A percentile compares a stretch with the other conserved stretches of the same genome.
phyloP scores from a whole-genome alignment of 345 rosid genomes.

The Linum usitatissimum region DNA sequence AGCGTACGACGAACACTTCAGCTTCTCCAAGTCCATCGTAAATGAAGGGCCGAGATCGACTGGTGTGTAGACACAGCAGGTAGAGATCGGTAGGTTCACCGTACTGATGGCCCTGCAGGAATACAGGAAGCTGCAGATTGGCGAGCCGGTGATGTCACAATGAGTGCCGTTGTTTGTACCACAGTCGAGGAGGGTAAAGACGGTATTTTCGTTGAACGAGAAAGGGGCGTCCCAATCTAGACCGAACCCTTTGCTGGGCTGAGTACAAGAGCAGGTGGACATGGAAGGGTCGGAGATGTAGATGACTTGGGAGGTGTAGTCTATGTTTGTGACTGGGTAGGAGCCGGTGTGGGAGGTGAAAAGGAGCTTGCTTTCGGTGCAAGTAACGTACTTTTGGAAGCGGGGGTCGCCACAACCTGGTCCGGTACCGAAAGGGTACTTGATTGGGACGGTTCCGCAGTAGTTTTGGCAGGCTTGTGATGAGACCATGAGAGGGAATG shows the following conservation, averaged over 20 bases:
- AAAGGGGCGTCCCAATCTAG: constrained; percentile 88
- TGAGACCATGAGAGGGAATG: constrained; percentile 27
- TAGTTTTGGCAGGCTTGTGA: constrained; percentile 55
- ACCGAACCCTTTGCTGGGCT: constrained; percentile 72
- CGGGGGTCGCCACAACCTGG: constrained; percentile 81
- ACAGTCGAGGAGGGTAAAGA: constrained; percentile 77
- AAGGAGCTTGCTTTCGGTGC: constrained; percentile 42
- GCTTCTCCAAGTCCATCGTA: constrained; percentile 58
- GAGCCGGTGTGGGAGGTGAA: constrained; percentile 69
- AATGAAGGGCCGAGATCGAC: constrained; percentile 83
- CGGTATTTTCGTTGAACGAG: constrained; percentile 56
- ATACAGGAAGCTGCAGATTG: constrained; percentile 74
- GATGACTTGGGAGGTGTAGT: constrained; percentile 46
- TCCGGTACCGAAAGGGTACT: constrained; percentile 75
- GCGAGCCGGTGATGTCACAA: constrained; percentile 62
- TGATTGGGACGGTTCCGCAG: constrained; percentile 51
- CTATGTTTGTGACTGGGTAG: constrained; percentile 60
- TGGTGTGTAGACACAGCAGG: constrained; percentile 85
- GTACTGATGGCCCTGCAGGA: constrained; percentile 64
- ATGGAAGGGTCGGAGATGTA: constrained; percentile 67
- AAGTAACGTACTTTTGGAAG: constrained; percentile 51
- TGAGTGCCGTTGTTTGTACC: constrained; percentile 8
- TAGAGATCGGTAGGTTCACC: constrained; percentile 58
- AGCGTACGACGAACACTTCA: constrained; percentile 59
- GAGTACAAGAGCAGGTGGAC: constrained; percentile 82